Evolutionary conservation across 2,329 filamentous ascomycete species (phyloP), one percentile per base, ranked within the genome.

Genomic region (Leptographium lundbergii): DNA sequence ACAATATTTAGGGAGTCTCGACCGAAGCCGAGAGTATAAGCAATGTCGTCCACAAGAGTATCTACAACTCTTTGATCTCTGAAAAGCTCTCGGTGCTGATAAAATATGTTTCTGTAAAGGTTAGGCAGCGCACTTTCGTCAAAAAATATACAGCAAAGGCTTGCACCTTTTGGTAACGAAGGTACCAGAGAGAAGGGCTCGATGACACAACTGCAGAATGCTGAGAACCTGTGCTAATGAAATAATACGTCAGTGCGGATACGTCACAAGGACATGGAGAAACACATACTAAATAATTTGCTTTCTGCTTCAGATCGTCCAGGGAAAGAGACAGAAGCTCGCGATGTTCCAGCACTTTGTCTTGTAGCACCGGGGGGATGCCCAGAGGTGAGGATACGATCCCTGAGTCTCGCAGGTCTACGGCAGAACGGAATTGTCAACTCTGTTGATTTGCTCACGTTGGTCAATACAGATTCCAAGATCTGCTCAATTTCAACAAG

Each of bases 11-110:
- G 72, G 19, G 80, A 75, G 59, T 81, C 77, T 39, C 89, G 79
- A 6, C 81, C 75, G 10, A 88, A 72, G 0, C 78, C 77, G 19
- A 94, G 78, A 0, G 87, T 89, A 59, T 78, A 82, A 0, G 88
- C 87, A 42, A 95, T 72, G 62, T 88, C 85, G 65, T 94, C 87
- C 0, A 94, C 81, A 53, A 89, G 81, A 34, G 77, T 76, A 67
- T 94, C 85, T 0, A 94, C 87, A 17, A 82, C 75, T 19, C 71
- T 68, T 68, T 94, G 89, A 56, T 76, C 84, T 24, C 78, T 76
- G 66, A 94, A 95, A 0, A 95, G 73, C 11, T 83, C 78, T 5
- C 85, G 82, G 64, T 91, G 80, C 65, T 88, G 83, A 67, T 95
- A 95, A 69, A 86, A 95, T 4, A 95, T 84, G 66, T 89, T 88